These are phyloP conservation scores for Plasmodium chabaudi DNA, from an alignment of 169 alveolate species.

Conservation along the genomic window DNA sequence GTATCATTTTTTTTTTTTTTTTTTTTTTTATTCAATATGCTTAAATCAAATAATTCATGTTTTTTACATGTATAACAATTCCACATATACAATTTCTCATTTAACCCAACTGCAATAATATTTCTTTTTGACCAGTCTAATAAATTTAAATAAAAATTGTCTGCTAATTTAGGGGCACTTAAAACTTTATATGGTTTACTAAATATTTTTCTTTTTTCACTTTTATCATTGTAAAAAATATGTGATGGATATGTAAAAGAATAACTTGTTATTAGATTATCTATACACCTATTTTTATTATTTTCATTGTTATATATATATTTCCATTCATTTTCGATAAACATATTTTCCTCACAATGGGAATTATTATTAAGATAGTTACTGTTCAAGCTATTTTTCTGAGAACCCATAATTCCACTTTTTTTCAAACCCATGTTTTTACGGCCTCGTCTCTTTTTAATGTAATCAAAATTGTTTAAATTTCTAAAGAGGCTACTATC, in stretches of 20 bases:
- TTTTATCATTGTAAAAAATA: slow-evolving; percentile 4
- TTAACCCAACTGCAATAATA: slow-evolving; percentile 88
- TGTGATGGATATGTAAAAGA: slow-evolving; percentile 19
- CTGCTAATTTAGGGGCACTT: slow-evolving; percentile 89
- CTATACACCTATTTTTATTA: neutral
- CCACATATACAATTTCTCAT: slow-evolving; percentile 85
- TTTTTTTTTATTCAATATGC: slow-evolving; percentile 7
- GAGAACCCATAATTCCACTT: neutral
- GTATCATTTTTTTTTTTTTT: slow-evolving; percentile 64
- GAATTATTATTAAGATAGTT: neutral
- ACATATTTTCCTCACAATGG: slow-evolving; percentile 1
- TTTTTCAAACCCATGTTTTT: neutral
- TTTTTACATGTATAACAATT: slow-evolving; percentile 48
- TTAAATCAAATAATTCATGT: slow-evolving; percentile 25
- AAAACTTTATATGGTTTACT: slow-evolving; percentile 75
- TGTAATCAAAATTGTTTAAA: neutral
- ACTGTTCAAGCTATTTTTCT: neutral
- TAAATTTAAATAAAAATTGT: slow-evolving; percentile 88
- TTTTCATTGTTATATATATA: slow-evolving; percentile 1
- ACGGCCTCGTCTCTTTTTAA: neutral
- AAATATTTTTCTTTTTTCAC: slow-evolving; percentile 55
- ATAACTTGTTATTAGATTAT: neutral
- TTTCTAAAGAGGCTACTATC: neutral
- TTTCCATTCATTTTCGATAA: slow-evolving; percentile 24
- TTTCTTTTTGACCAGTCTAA: slow-evolving; percentile 89